These are phyloP conservation scores for Ophiostoma novo-ulmi DNA, from an alignment of 2,329 filamentous ascomycete genomes.

Conservation along the genomic window DNA sequence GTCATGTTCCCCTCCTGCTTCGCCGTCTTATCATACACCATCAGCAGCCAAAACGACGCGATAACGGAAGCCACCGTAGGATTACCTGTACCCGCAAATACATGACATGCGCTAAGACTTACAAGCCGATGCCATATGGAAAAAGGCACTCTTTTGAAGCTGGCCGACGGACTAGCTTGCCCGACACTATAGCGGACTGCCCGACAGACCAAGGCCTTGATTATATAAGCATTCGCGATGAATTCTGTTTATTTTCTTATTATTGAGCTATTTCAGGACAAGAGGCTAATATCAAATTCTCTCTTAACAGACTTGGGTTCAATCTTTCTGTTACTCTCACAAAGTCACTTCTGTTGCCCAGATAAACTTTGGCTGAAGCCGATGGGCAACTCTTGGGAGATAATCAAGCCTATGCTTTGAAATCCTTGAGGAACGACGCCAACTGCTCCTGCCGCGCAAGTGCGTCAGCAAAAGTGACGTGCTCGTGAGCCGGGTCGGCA, in stretches of 20 bases:
- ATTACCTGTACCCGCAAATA: neutral
- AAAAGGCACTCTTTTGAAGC: neutral
- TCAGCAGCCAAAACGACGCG: neutral
- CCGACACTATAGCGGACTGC: neutral
- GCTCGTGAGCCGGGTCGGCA: slow-evolving; percentile 29
- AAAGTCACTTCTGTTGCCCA: neutral
- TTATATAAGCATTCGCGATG: neutral
- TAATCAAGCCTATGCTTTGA: neutral
- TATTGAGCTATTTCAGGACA: neutral
- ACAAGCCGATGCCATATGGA: neutral
- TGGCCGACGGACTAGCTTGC: slow-evolving; percentile 13
- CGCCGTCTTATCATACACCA: slow-evolving; percentile 8
- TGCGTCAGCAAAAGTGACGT: slow-evolving; percentile 41
- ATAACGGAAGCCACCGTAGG: slow-evolving; percentile 1
- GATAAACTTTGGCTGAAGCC: neutral
- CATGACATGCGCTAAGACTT: slow-evolving; percentile 4
- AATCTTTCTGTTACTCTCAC: neutral
- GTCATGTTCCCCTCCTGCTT: neutral
- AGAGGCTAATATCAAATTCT: neutral
- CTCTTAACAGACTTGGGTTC: neutral
- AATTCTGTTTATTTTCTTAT: neutral
- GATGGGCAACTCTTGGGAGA: neutral
- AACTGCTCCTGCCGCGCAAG: slow-evolving; percentile 45
- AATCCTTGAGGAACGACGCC: slow-evolving; percentile 29
- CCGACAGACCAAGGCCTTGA: neutral